phyloP scores from a whole-genome alignment of 1,284 basidiomycete genomes.

The Irpex sp. region DNA sequence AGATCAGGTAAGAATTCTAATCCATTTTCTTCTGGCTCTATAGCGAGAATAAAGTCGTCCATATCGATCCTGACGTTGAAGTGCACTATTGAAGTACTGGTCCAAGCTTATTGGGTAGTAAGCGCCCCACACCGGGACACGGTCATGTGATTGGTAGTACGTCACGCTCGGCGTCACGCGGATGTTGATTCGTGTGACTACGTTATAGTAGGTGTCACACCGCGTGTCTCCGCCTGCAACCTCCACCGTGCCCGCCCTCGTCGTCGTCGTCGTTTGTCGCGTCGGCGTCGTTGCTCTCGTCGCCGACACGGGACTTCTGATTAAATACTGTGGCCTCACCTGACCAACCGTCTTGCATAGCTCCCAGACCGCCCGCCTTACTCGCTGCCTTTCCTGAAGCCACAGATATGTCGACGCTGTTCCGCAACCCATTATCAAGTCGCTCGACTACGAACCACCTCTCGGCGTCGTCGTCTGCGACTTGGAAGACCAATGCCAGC shows the following conservation, averaged over 20 bases:
- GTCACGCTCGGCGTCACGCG: not conserved
- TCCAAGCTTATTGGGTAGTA: not conserved
- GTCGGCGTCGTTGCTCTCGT: not conserved
- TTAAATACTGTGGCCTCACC: not conserved
- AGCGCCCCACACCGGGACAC: conserved; percentile 4
- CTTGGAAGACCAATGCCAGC: conserved; percentile 13
- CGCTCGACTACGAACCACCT: conserved; percentile 8
- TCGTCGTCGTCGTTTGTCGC: not conserved
- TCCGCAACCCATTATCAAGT: conserved; percentile 11
- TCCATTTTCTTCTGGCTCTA: not conserved
- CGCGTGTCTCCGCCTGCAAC: conserved; percentile 1
- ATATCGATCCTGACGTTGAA: not conserved
- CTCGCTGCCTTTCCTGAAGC: not conserved
- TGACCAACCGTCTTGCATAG: conserved; percentile 7
- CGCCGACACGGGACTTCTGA: not conserved
- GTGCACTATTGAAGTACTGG: too few relatives aligned
- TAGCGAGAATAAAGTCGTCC: conserved; percentile 4
- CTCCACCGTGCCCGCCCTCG: conserved; percentile 4
- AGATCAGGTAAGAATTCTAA: conserved; percentile 21
- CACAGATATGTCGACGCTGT: conserved; percentile 8
- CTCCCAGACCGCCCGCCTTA: not conserved
- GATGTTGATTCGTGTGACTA: not conserved
- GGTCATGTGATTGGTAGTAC: conserved; percentile 9
- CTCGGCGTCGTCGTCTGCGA: conserved; percentile 6
- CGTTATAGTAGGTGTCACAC: not conserved